These are phyloP conservation scores for Sophora flavescens DNA, from an alignment of 306 rosid genomes.

Conservation along the genomic window DNA sequence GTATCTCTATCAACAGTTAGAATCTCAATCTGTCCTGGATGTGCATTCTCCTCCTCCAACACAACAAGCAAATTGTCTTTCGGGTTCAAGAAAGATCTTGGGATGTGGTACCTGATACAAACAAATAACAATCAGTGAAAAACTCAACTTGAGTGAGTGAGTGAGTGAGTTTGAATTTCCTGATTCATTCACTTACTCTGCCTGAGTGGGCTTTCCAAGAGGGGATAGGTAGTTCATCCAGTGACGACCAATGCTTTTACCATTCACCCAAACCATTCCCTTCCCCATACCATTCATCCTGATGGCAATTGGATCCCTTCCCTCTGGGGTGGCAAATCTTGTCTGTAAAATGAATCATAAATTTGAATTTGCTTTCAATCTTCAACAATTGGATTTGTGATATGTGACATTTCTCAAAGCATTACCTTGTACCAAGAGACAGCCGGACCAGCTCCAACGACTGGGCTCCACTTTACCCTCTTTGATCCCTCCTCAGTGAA, in stretches of 20 bases:
- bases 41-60: constrained; percentile 67
- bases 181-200: constrained; percentile 57
- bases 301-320: constrained; percentile 73
- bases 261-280: constrained; percentile 89
- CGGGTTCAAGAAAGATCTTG: constrained; percentile 67
- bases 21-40: constrained; percentile 65
- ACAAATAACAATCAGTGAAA: neutral
- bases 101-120: constrained; percentile 75
- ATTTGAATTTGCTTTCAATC: too few species aligned
- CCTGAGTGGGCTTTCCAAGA: constrained; percentile 62
- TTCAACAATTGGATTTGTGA: neutral
- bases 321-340: constrained; percentile 73
- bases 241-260: constrained; percentile 76
- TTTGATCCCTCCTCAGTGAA: constrained; percentile 63
- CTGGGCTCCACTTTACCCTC: constrained; percentile 55
- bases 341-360: constrained; percentile 50
- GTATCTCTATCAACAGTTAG: constrained; percentile 69
- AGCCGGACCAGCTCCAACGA: constrained; percentile 40
- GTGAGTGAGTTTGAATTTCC: too few species aligned
- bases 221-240: constrained; percentile 82
- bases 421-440: constrained; percentile 85
- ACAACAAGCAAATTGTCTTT: constrained; percentile 67
- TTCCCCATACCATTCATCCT: constrained; percentile 83
- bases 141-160: neutral
- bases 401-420: neutral